Base-by-base conservation (phyloP, 2,329 filamentous ascomycete species). In the Cladosporium sp. region DNA sequence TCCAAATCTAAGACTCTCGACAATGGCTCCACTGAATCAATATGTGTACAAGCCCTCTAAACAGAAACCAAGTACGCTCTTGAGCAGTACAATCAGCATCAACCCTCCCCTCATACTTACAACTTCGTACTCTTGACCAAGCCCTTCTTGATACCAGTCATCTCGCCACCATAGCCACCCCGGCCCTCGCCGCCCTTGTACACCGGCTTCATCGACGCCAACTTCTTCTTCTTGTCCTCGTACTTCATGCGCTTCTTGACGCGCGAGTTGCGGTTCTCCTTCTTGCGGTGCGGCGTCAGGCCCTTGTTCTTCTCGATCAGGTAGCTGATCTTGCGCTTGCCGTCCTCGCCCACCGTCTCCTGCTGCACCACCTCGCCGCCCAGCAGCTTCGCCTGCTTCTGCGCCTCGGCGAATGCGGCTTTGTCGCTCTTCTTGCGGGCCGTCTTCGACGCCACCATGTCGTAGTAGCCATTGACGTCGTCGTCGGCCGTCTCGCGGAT, bases 161-260 rank as follows among this genome's bases (percentile, higher is more conserved):
- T 81, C 79, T 98, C 95, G 81, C 95, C 95, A 70, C 87, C 87
- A 82, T 99, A 99, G 63, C 93, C 91, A 74, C 92, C 91, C 75
- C 87, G 87, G 72, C 91, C 88, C 81, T 96, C 89, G 68, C 92
- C 91, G 71, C 92, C 92, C 79, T 93, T 92, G 82, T 93, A 98
- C 16, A 92, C 84, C 10, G 91, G 86, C 82, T 91, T 92, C 83
- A 93, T 91, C 76, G 90, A 94, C 74, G 87, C 88, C 75, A 98
- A 80, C 85, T 98, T 97, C 91, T 97, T 98, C 86, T 94, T 91
- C 86, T 96, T 97, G 79, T 93, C 90, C 76, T 96, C 93, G 78
- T 88, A 99, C 87, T 92, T 93, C 88, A 92, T 92, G 80, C 92
- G 88, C 90, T 97, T 98, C 90, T 98, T 99, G 70, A 98, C 94